These are phyloP conservation scores for Pachyrhizus erosus DNA, from an alignment of 306 rosid genomes.

Conservation along the genomic window DNA sequence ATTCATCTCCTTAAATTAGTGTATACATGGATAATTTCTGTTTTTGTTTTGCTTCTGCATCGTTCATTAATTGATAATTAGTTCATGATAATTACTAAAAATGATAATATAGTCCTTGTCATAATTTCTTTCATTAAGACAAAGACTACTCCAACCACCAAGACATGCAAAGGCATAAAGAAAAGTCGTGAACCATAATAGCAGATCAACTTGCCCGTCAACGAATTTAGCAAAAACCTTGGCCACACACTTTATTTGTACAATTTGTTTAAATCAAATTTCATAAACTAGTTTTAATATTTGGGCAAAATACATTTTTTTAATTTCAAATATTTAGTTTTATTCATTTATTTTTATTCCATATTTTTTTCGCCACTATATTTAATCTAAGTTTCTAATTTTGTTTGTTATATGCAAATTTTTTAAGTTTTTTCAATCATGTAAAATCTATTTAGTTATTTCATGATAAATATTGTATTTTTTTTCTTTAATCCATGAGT, in stretches of 20 bases:
- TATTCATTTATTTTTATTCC: no score
- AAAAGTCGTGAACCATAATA: conserved; percentile 25
- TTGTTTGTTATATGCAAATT: no score
- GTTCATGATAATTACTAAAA: neutral
- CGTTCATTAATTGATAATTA: conserved; percentile 16
- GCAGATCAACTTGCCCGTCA: conserved; percentile 25
- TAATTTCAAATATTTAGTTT: neutral
- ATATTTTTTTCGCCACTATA: no score
- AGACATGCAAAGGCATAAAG: conserved; percentile 1
- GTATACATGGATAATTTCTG: neutral
- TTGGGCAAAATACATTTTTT: neutral
- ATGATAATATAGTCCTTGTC: conserved; percentile 31
- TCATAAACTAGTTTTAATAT: neutral
- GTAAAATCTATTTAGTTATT: no score
- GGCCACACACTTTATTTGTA: conserved; percentile 37
- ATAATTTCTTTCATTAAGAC: conserved; percentile 43
- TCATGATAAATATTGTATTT: no score
- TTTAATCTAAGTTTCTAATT: no score
- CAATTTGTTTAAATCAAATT: neutral
- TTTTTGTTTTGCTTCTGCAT: neutral
- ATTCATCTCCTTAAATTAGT: neutral
- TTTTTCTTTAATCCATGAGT: no score
- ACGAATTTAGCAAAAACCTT: neutral
- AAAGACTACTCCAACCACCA: conserved; percentile 45
- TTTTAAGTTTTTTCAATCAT: no score